Conservation (phyloP, 352 stramenopile species). For the Pythium plurisporium region DNA sequence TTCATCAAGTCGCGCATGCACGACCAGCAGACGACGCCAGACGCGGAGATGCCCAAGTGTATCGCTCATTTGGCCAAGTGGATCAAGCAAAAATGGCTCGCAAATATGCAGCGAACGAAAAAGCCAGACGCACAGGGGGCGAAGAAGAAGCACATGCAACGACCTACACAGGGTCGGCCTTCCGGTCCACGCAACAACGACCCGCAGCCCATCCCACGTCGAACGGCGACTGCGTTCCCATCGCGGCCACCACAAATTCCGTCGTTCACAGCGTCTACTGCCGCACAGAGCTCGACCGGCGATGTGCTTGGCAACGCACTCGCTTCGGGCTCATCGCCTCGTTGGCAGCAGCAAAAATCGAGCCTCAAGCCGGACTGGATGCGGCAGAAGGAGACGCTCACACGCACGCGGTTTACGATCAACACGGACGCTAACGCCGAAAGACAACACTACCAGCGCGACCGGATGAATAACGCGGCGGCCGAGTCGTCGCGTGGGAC, state of each 20-base stretch:
- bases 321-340: not conserved
- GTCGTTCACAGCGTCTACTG: conserved; percentile 4
- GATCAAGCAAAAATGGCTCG: conserved; percentile 66
- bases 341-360: conserved; percentile 5
- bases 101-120: conserved; percentile 33
- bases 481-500: not conserved
- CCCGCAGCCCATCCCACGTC: conserved; percentile 1
- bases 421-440: conserved; percentile 46
- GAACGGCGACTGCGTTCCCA: not conserved
- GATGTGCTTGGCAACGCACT: conserved; percentile 8
- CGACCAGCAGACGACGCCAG: conserved; percentile 22
- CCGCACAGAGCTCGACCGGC: not conserved
- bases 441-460: conserved; percentile 38
- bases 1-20: conserved; percentile 39
- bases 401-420: conserved; percentile 59
- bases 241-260: not conserved
- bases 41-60: conserved; percentile 31
- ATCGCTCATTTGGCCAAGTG: conserved; percentile 55
- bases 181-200: conserved; percentile 10
- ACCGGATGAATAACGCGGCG: conserved; percentile 22
- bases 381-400: conserved; percentile 51
- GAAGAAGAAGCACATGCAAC: conserved; percentile 19
- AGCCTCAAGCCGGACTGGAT: conserved; percentile 76
- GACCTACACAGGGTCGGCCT: conserved; percentile 5
- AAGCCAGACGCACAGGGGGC: not conserved